Evolutionary conservation across 2,329 filamentous ascomycete species (phyloP).

Genomic region (Cylindrodendrum hubeiense): DNA sequence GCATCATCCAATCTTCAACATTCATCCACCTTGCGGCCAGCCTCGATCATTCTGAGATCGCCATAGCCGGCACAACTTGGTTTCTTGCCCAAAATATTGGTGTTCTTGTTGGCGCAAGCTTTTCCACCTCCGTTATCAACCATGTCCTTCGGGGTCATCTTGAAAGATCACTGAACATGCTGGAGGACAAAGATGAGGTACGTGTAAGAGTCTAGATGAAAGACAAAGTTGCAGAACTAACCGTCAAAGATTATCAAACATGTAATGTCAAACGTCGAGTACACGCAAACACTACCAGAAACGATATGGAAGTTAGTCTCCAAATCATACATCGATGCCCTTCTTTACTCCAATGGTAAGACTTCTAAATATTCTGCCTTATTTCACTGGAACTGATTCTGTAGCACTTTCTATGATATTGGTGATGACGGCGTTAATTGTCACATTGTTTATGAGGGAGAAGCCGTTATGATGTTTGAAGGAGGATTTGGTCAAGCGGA

Average conservation of each 20-base stretch:
- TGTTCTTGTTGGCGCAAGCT: conserved; percentile 17
- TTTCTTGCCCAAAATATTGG: conserved; percentile 22
- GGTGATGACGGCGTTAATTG: background rate
- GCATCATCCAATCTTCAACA: conserved; percentile 23
- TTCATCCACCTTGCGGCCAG: conserved; percentile 20
- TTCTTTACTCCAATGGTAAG: conserved; percentile 7
- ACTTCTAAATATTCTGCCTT: background rate
- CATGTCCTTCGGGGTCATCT: background rate
- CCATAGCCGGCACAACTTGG: conserved; percentile 18
- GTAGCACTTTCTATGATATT: background rate
- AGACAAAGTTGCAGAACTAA: too few relatives aligned
- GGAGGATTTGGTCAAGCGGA: too few relatives aligned
- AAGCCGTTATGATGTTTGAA: background rate
- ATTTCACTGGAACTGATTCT: background rate
- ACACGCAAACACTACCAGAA: background rate
- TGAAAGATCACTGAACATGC: background rate
- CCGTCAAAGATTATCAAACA: conserved; percentile 5
- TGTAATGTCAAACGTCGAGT: conserved; percentile 1
- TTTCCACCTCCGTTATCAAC: conserved; percentile 20
- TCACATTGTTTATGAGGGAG: background rate
- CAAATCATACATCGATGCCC: background rate
- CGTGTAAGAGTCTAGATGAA: too few relatives aligned
- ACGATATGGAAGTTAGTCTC: background rate
- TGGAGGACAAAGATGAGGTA: background rate
- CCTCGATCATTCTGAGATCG: conserved; percentile 9